phyloP scores from a whole-genome alignment of 345 rosid species.

The Eucalyptus pauciflora region DNA sequence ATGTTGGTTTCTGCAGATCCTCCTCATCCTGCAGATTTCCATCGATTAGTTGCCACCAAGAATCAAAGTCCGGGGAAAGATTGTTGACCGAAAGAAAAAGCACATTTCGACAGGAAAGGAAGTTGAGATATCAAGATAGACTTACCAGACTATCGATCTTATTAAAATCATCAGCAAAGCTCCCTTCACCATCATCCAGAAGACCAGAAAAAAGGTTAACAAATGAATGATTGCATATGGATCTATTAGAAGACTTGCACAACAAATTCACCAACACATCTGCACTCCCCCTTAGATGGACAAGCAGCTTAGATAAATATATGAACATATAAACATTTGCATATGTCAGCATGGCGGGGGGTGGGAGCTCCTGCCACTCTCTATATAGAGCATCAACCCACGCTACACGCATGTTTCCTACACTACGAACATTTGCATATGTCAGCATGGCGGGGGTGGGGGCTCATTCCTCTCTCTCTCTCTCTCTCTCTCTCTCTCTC shows the following conservation, averaged over 20 bases:
- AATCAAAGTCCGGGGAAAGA: neutral
- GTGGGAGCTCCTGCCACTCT: neutral
- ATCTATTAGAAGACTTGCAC: neutral
- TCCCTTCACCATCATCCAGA: conserved; percentile 59
- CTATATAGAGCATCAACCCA: neutral
- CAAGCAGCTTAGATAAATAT: neutral
- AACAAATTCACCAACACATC: neutral
- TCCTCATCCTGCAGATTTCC: neutral
- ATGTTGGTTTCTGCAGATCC: neutral
- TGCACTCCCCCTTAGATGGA: neutral
- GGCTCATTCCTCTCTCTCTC: neutral
- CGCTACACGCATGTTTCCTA: neutral
- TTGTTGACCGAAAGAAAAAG: neutral
- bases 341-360: neutral
- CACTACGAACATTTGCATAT: neutral
- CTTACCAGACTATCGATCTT: conserved; percentile 78
- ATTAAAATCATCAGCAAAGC: conserved; percentile 82
- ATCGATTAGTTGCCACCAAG: neutral
- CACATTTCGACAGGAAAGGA: neutral
- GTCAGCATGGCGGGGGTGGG: neutral
- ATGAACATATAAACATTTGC: neutral
- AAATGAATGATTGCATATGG: neutral
- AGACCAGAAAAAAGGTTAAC: neutral
- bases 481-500: no score
- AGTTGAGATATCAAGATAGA: neutral